Evolutionary conservation across 2,329 filamentous ascomycete species (phyloP), one percentile per base, ranked within the genome.

Genomic region (Beauveria bassiana): DNA sequence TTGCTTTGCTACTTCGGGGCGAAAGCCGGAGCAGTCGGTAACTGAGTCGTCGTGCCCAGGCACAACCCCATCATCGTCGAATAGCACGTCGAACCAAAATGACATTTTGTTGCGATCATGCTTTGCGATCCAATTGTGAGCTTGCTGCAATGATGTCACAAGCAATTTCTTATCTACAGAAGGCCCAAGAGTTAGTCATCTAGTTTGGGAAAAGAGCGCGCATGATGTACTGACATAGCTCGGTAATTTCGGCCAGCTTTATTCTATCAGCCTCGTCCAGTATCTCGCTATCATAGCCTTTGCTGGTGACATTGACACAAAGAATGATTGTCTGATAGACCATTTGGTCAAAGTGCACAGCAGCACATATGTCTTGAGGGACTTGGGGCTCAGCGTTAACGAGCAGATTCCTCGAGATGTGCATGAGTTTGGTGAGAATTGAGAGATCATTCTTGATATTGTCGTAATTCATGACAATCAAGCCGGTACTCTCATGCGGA

Each of bases 91-190:
- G 61, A 82, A 83, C 85, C 86, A 88, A 63, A 88, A 88, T 0
- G 82, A 79, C 84, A 87, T 88, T 70, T 88, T 88, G 71, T 87
- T 87, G 42, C 86, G 77, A 67, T 88, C 85, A 66, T 88, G 86
- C 64, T 86, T 86, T 61, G 85, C 85, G 1, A 84, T 86, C 84
- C 86, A 87, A 70, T 88, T 88, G 66, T 88, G 85, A 2, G 84
- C 82, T 69, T 88, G 85, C 67, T 88, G 86, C 14, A 88, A 72
- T 2, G 83, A 84, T 0, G 85, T 87, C 2, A 88, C 85, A 2
- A 88, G 75, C 1, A 88, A 74, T 67, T 87, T 87, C 66, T 88
- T 88, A 70, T 85, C 84, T 87, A 59, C 6, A 16, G 5, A 20
- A 3, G 26, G n/a, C 16, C 9, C n/a, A 16, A 10, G 3, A 47